Conservation (phyloP, 768 basidiomycete genomes). For the Lentinula sp. region DNA sequence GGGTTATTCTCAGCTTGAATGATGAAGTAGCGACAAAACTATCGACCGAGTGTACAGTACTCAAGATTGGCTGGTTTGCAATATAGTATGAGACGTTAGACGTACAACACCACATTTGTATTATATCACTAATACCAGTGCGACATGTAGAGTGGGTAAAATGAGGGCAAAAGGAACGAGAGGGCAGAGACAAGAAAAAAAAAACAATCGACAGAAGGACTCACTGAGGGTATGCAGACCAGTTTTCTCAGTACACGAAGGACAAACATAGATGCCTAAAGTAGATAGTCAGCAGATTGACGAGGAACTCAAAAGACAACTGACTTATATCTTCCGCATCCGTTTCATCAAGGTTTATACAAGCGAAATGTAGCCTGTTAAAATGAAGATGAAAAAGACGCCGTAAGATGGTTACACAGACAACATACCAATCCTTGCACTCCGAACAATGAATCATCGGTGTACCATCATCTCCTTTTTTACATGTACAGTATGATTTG, state of each 20-base stretch:
- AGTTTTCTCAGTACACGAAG: slow-evolving; percentile 51
- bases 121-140: slow-evolving; percentile 2
- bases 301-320: slow-evolving; percentile 21
- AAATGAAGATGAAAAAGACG: slow-evolving; percentile 7
- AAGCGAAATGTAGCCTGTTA: slow-evolving; percentile 78
- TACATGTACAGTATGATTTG: slow-evolving; percentile 54
- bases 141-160: not conserved
- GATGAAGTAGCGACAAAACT: not conserved
- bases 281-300: not conserved
- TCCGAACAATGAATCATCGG: slow-evolving; percentile 75
- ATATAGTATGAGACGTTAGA: not conserved
- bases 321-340: slow-evolving; percentile 77
- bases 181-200: slow-evolving; percentile 11
- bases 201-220: slow-evolving; percentile 27
- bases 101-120: not conserved
- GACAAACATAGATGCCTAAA: slow-evolving; percentile 56
- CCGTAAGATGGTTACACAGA: not conserved
- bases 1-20: not conserved
- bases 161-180: not conserved
- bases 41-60: not conserved
- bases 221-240: slow-evolving; percentile 72
- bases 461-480: slow-evolving; percentile 65
- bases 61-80: not conserved
- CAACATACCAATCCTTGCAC: slow-evolving; percentile 67
- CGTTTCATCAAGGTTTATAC: slow-evolving; percentile 54